Conservation (phyloP, 1,139 yeast species). For the Debaryomyces fabryi region DNA sequence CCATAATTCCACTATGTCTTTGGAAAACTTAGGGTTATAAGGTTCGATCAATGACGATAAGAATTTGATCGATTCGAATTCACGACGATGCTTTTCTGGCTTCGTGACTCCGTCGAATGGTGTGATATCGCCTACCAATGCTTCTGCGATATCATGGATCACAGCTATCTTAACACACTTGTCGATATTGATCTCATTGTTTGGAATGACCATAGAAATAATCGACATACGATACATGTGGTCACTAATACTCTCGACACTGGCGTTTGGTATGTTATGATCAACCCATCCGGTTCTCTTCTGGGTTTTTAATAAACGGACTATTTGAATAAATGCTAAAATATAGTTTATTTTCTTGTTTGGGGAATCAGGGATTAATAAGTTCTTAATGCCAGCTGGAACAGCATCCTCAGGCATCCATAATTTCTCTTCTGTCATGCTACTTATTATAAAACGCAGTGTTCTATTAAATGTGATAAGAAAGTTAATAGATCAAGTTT, state of each 20-base stretch:
- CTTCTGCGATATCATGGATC: conserved; percentile 93
- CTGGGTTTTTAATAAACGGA: conserved; percentile 75
- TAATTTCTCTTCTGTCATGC: conserved; percentile 10
- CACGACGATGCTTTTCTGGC: conserved; percentile 77
- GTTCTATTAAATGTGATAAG: neutral
- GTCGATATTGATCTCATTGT: conserved; percentile 33
- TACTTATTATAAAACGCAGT: neutral
- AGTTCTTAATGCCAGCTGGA: conserved; percentile 51
- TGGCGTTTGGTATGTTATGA: conserved; percentile 53
- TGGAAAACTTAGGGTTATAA: conserved; percentile 64
- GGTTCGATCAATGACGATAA: conserved; percentile 62
- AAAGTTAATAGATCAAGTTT: neutral
- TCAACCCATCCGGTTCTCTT: conserved; percentile 95
- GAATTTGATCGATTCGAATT: conserved; percentile 70
- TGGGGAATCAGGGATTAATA: conserved; percentile 34
- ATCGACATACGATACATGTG: conserved; percentile 98
- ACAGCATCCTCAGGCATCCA: conserved; percentile 67
- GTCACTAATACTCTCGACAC: conserved; percentile 80
- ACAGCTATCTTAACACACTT: conserved; percentile 85
- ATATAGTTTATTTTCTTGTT: conserved; percentile 48
- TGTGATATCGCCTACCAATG: conserved; percentile 92
- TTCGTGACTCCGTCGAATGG: conserved; percentile 78
- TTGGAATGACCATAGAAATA: conserved; percentile 72
- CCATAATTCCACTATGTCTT: conserved; percentile 77
- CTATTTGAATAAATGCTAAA: conserved; percentile 74